Percentiles rank a stretch among this genome's conserved stretches.
Conservation (phyloP, 2,329 filamentous ascomycete species). For the Fusarium sp. region DNA sequence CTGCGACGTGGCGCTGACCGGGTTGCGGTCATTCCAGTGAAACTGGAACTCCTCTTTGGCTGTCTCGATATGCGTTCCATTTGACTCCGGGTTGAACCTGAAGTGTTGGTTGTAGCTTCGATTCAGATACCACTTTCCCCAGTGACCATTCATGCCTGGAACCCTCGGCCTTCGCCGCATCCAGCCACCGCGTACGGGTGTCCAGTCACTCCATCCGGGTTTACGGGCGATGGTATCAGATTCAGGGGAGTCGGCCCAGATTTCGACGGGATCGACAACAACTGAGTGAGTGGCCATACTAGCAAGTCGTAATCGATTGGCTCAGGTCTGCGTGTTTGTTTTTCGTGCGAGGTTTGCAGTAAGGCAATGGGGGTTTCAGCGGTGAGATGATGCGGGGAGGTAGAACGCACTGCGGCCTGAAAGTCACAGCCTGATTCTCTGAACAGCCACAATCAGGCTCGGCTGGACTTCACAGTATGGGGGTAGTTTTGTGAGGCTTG, state of each 20-base stretch:
- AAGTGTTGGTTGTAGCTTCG: background rate
- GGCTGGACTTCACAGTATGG: background rate
- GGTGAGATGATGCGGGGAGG: background rate
- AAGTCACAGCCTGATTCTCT: background rate
- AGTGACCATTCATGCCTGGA: background rate
- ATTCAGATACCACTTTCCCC: background rate
- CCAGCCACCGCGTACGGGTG: background rate
- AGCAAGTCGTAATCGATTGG: background rate
- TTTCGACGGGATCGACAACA: background rate
- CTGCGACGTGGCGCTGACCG: background rate
- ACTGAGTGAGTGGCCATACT: background rate
- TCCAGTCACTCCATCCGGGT: background rate
- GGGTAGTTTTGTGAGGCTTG: background rate
- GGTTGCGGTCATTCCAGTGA: background rate
- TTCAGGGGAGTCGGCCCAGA: background rate
- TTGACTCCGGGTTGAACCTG: background rate
- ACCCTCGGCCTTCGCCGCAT: background rate
- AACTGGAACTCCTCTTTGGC: background rate
- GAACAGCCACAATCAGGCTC: background rate
- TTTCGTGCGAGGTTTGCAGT: background rate
- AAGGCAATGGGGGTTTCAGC: background rate
- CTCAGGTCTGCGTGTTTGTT: background rate
- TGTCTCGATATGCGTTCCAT: background rate
- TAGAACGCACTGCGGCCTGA: background rate
- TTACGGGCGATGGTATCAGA: background rate